A percentile compares a stretch with the other conserved stretches of the same genome.
These are phyloP conservation scores for Phragmites australis DNA, from an alignment of 176 grass and related monocot genomes.

Conservation along the genomic window DNA sequence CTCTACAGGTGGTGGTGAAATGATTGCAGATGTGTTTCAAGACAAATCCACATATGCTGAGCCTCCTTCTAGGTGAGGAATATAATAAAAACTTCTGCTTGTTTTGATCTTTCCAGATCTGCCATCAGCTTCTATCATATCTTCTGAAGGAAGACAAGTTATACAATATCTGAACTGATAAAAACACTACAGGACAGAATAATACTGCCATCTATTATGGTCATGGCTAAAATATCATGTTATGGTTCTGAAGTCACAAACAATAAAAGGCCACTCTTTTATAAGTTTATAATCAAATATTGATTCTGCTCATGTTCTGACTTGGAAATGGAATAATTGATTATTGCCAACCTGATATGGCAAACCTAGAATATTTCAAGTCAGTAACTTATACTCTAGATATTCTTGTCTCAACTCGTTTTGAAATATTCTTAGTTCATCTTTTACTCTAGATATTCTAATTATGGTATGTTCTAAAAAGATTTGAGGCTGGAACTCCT, in stretches of 20 bases:
- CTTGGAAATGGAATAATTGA: neutral
- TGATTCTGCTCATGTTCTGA: neutral
- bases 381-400: neutral
- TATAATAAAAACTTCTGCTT: neutral
- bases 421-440: neutral
- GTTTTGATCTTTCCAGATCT: neutral
- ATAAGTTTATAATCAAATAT: neutral
- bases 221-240: neutral
- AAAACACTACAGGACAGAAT: neutral
- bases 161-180: neutral
- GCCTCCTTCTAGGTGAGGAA: slow-evolving; percentile 83
- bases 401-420: neutral
- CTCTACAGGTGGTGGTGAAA: slow-evolving; percentile 85
- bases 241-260: neutral
- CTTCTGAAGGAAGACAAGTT: neutral
- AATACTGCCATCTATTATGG: neutral
- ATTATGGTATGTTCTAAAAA: slow-evolving; percentile 25
- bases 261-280: neutral
- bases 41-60: slow-evolving; percentile 92
- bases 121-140: neutral
- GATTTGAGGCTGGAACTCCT: slow-evolving; percentile 95
- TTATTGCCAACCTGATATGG: neutral
- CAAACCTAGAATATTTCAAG: neutral
- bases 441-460: neutral
- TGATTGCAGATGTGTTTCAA: slow-evolving; percentile 83